Percentiles rank a stretch among this genome's conserved stretches.
Evolutionary conservation across 2,329 filamentous ascomycete genomes (phyloP).

Genomic region (Macrophomina tecta): DNA sequence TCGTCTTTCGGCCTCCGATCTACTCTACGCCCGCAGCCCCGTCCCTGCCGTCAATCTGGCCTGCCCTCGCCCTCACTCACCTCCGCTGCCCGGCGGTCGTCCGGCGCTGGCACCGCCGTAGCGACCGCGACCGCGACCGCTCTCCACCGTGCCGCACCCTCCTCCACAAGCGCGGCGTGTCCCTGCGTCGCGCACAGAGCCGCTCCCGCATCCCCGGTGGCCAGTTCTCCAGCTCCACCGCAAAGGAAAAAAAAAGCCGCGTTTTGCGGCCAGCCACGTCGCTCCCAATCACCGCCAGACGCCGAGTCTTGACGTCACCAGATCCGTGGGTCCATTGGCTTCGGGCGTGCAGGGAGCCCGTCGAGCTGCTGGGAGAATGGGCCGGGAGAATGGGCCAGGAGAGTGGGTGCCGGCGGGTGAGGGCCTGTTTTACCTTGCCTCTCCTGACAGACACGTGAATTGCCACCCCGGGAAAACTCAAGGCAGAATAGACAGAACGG

Average conservation of each 20-base stretch:
- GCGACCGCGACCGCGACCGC: too few relatives aligned
- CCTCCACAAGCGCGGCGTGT: not conserved
- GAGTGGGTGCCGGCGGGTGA: not conserved
- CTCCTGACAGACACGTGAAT: slow-evolving; percentile 24
- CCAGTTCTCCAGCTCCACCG: slow-evolving; percentile 6
- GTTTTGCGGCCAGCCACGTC: slow-evolving; percentile 14
- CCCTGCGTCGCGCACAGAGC: slow-evolving; percentile 2
- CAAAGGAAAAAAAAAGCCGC: not conserved
- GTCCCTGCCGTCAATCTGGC: not conserved
- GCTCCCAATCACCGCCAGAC: slow-evolving; percentile 14
- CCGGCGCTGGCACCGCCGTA: slow-evolving; percentile 12
- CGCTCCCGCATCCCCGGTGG: slow-evolving; percentile 22
- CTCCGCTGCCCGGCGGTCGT: not conserved
- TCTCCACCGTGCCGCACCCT: not conserved
- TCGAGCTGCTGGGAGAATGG: too few relatives aligned
- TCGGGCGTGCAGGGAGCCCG: not conserved
- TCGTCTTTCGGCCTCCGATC: too few relatives aligned
- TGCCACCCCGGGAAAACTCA: slow-evolving; percentile 1
- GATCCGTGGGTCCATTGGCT: not conserved
- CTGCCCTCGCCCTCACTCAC: not conserved
- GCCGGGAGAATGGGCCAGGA: too few relatives aligned
- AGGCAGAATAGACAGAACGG: not conserved
- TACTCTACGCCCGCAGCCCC: not conserved
- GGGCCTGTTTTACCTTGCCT: slow-evolving; percentile 20
- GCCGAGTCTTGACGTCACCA: slow-evolving; percentile 4